A percentile compares a stretch with the other conserved stretches of the same genome.
Conservation (phyloP, 371 early-diverging fungal genomes). For the Choanephora cucurbitarum region DNA sequence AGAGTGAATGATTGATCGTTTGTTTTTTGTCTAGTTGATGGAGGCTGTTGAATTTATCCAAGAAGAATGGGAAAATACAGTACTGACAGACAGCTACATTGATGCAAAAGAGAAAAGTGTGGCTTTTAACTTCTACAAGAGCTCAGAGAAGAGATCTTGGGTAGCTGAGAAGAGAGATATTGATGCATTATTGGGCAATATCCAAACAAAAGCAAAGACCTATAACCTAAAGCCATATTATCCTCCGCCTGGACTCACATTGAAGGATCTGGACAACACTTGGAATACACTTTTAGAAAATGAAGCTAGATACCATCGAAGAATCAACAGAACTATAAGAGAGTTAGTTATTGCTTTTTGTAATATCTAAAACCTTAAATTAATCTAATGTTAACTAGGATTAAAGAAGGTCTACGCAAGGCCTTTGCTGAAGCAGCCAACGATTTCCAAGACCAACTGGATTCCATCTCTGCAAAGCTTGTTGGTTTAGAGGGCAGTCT, state of each 20-base stretch:
- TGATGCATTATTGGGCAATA: slow-evolving; percentile 87
- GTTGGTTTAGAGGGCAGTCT: slow-evolving; percentile 73
- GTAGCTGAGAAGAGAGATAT: slow-evolving; percentile 88
- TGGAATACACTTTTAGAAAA: slow-evolving; percentile 74
- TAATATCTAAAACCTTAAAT: too few species aligned
- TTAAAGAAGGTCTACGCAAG: slow-evolving; percentile 74
- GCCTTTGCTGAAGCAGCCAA: slow-evolving; percentile 83
- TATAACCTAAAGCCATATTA: slow-evolving; percentile 85
- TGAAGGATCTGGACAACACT: slow-evolving; percentile 73
- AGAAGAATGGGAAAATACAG: slow-evolving; percentile 65
- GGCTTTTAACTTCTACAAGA: slow-evolving; percentile 85
- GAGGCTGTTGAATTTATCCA: slow-evolving; percentile 62
- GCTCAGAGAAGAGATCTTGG: slow-evolving; percentile 82
- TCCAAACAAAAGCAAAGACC: slow-evolving; percentile 93
- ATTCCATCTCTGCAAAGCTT: slow-evolving; percentile 66
- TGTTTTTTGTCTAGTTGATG: slow-evolving; percentile 50
- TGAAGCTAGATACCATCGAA: slow-evolving; percentile 78
- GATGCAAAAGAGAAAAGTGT: slow-evolving; percentile 75
- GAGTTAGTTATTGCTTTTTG: slow-evolving; percentile 47
- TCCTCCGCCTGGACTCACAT: slow-evolving; percentile 77
- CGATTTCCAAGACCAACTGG: slow-evolving; percentile 66
- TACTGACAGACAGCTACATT: slow-evolving; percentile 67
- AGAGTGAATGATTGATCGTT: too few species aligned
- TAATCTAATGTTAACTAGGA: too few species aligned
- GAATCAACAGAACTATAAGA: slow-evolving; percentile 80